Conservation (phyloP, 2,329 filamentous ascomycete species). For the Esteya vermicola region DNA sequence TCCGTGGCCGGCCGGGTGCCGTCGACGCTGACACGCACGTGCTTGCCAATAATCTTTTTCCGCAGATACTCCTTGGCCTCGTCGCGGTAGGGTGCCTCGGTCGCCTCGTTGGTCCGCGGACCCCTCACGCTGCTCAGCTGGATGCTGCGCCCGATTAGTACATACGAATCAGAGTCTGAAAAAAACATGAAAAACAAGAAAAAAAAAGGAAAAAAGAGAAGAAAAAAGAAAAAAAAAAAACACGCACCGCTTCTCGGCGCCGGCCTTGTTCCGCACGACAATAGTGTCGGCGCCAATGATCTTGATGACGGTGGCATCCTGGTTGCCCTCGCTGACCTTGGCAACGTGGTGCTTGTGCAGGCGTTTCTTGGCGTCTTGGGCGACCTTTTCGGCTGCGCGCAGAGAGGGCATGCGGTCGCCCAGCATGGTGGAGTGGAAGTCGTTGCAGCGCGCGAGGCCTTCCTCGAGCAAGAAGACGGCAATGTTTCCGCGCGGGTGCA, state of each 20-base stretch:
- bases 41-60: constrained; percentile 90
- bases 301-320: constrained; percentile 73
- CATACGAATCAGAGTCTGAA: too few relatives aligned
- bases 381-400: constrained; percentile 73
- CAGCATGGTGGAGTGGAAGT: constrained; percentile 88
- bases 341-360: constrained; percentile 71
- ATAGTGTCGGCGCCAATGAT: constrained; percentile 83
- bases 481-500: constrained; percentile 86
- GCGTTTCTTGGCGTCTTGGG: constrained; percentile 62
- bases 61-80: constrained; percentile 94
- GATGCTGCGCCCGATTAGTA: constrained; percentile 31
- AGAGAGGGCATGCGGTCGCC: constrained; percentile 77
- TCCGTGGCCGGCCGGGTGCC: constrained; percentile 81
- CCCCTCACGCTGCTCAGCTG: constrained; percentile 87
- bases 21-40: constrained; percentile 78
- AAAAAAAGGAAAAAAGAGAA: too few relatives aligned
- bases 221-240: too few relatives aligned
- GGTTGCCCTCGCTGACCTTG: constrained; percentile 49
- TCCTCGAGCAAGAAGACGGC: constrained; percentile 81
- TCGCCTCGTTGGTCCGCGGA: constrained; percentile 75
- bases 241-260: constrained; percentile 57
- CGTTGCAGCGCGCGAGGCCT: constrained; percentile 81
- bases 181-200: background rate
- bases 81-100: constrained; percentile 76
- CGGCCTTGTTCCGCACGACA: constrained; percentile 70